Percentiles rank a stretch among this genome's conserved stretches.
phyloP scores from a whole-genome alignment of 1,284 basidiomycete genomes.

The Anthracocystis setariae region DNA sequence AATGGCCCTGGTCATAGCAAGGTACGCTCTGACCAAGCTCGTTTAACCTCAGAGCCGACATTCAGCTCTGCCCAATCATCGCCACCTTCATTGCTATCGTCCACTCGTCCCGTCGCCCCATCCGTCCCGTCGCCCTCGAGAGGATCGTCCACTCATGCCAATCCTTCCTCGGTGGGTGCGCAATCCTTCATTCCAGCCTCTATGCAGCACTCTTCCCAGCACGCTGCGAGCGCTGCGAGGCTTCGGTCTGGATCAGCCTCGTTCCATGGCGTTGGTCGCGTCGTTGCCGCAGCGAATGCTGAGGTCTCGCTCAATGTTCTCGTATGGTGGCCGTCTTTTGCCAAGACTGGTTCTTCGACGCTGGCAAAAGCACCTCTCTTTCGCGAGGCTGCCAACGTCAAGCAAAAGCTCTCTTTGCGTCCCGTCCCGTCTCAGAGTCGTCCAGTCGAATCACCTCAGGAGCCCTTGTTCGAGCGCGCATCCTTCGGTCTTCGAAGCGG shows the following conservation, averaged over 20 bases:
- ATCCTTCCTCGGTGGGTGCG: not conserved
- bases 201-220: conserved; percentile 3
- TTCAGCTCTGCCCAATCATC: no score
- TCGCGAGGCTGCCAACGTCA: conserved; percentile 43
- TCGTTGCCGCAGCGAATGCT: conserved; percentile 14
- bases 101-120: no score
- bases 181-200: not conserved
- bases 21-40: no score
- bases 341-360: conserved; percentile 29
- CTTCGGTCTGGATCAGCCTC: conserved; percentile 36
- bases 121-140: no score
- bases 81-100: no score
- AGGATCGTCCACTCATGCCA: not conserved
- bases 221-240: conserved; percentile 12
- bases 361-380: conserved; percentile 41
- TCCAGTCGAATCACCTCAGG: conserved; percentile 19
- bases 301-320: conserved; percentile 28
- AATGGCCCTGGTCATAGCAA: no score
- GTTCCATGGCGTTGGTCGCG: conserved; percentile 10
- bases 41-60: no score
- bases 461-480: conserved; percentile 31
- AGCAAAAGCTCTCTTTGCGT: conserved; percentile 41
- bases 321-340: conserved; percentile 35
- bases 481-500: conserved; percentile 36
- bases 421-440: conserved; percentile 7